Percentiles rank a stretch among this genome's conserved stretches.
These are phyloP conservation scores for Saturnispora mendoncae DNA, from an alignment of 805 yeast genomes.

Conservation along the genomic window DNA sequence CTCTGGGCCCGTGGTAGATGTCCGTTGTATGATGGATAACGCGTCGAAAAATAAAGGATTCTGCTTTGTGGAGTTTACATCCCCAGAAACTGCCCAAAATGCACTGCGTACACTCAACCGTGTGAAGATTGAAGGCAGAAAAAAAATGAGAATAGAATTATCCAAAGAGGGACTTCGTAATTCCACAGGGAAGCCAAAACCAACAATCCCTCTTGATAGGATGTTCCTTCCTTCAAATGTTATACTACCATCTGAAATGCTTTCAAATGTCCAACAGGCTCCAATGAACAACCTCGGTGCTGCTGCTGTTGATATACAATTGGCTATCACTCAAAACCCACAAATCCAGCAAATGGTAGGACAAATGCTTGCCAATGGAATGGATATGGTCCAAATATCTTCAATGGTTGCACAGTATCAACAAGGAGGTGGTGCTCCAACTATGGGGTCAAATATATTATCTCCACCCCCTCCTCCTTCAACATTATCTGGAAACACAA, in stretches of 20 bases:
- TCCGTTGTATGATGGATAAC: constrained; percentile 51
- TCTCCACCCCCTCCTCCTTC: neutral
- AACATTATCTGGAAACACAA: too few relatives aligned
- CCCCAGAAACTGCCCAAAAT: constrained; percentile 42
- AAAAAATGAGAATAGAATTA: constrained; percentile 46
- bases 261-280: neutral
- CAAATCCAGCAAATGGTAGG: constrained; percentile 28
- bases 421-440: constrained; percentile 7
- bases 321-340: constrained; percentile 24
- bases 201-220: constrained; percentile 37
- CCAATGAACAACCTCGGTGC: constrained; percentile 1
- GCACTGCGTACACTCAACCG: constrained; percentile 39
- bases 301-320: constrained; percentile 17
- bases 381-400: constrained; percentile 29
- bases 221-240: constrained; percentile 48
- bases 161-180: constrained; percentile 52
- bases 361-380: constrained; percentile 30
- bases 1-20: constrained; percentile 61
- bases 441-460: neutral
- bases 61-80: constrained; percentile 51
- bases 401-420: constrained; percentile 24
- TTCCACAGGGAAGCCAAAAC: constrained; percentile 27
- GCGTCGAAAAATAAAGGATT: constrained; percentile 58
- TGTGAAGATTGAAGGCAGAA: constrained; percentile 37
- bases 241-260: constrained; percentile 44